Evolutionary conservation across 306 rosid species (phyloP).

Genomic region (Malus orientalis): DNA sequence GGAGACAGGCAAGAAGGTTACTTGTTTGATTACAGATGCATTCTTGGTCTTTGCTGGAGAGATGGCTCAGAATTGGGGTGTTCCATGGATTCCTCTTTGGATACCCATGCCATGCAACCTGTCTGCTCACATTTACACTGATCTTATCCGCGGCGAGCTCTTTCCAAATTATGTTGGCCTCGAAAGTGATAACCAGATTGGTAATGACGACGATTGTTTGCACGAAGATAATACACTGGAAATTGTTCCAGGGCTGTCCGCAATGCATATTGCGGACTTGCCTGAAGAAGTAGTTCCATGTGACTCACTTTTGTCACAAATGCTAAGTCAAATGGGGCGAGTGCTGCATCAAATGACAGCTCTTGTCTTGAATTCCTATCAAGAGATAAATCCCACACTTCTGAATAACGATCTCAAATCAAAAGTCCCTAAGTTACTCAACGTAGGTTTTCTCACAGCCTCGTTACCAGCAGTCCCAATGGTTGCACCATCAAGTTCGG

Average conservation of each 20-base stretch:
- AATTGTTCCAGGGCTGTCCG: slow-evolving; percentile 36
- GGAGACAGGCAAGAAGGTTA: slow-evolving; percentile 8
- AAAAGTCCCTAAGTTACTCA: slow-evolving; percentile 17
- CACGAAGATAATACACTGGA: slow-evolving; percentile 11
- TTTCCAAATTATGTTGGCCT: not conserved
- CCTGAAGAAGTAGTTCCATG: slow-evolving; percentile 1
- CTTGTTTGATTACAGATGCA: slow-evolving; percentile 16
- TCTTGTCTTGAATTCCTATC: slow-evolving; percentile 26
- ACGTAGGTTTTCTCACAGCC: slow-evolving; percentile 31
- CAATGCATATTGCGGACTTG: slow-evolving; percentile 25
- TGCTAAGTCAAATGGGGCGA: slow-evolving; percentile 14
- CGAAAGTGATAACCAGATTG: not conserved
- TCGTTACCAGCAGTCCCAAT: slow-evolving; percentile 2
- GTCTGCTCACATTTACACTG: slow-evolving; percentile 26
- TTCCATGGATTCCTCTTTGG: slow-evolving; percentile 54
- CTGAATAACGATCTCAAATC: slow-evolving; percentile 24
- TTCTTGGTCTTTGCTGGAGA: slow-evolving; percentile 1
- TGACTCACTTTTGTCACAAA: slow-evolving; percentile 13
- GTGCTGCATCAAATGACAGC: slow-evolving; percentile 27
- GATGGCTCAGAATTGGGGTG: slow-evolving; percentile 23
- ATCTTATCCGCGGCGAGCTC: slow-evolving; percentile 7
- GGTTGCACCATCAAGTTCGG: slow-evolving; percentile 1
- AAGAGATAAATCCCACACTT: slow-evolving; percentile 22
- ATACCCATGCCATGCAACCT: slow-evolving; percentile 11
- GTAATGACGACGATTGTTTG: not conserved